Evolutionary conservation across 306 rosid species (phyloP).

Genomic region (Oemleria cerasiformis): DNA sequence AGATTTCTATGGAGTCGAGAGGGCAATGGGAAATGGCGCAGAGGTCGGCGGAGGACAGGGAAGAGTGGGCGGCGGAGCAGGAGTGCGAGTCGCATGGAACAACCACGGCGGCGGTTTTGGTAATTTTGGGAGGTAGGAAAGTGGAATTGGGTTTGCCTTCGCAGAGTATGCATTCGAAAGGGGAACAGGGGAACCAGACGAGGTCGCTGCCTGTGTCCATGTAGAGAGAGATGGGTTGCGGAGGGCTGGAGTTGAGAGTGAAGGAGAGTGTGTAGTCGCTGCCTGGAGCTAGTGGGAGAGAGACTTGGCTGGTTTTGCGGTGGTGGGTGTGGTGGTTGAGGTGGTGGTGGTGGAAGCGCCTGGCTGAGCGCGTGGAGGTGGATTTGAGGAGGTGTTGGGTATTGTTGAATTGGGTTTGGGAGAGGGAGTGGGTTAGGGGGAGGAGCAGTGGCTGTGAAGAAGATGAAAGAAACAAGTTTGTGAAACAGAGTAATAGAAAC

Average conservation of each 20-base stretch:
- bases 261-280: constrained; percentile 85
- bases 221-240: constrained; percentile 69
- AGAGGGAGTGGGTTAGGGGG: constrained; percentile 63
- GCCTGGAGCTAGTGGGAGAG: constrained; percentile 82
- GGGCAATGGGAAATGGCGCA: constrained; percentile 86
- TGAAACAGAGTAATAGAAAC: constrained; percentile 41
- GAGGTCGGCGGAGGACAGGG: constrained; percentile 52
- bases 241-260: constrained; percentile 45
- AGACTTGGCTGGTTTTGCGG: constrained; percentile 43
- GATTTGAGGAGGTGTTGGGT: constrained; percentile 78
- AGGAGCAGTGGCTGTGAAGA: constrained; percentile 36
- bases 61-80: constrained; percentile 67
- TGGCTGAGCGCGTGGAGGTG: constrained; percentile 54
- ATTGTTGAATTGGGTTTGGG: constrained; percentile 55
- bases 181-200: constrained; percentile 92
- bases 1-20: constrained; percentile 63
- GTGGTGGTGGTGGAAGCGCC: constrained; percentile 54
- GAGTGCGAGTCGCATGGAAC: constrained; percentile 59
- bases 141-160: constrained; percentile 64
- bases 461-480: too few relatives aligned
- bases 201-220: constrained; percentile 98
- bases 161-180: constrained; percentile 89
- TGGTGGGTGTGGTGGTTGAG: constrained; percentile 18
- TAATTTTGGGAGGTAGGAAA: constrained; percentile 38
- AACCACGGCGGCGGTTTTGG: constrained; percentile 31